Evolutionary conservation across 805 yeast species (phyloP).

Genomic region (Metschnikowia cerradonensis): DNA sequence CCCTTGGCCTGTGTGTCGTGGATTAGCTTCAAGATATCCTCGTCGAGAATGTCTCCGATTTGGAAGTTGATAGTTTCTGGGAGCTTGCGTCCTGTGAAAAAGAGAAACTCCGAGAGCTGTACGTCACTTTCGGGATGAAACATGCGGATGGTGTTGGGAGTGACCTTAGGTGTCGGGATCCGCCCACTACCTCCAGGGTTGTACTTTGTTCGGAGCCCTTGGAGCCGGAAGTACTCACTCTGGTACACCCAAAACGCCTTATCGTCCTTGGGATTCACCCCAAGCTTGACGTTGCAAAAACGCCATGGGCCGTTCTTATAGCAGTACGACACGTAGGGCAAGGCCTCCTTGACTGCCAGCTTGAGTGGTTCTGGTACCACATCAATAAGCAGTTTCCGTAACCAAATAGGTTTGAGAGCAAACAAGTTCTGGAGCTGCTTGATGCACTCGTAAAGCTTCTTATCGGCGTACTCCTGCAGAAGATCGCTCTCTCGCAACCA

Average conservation of each 20-base stretch:
- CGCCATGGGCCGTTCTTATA: slow-evolving; percentile 94
- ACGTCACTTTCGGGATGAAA: slow-evolving; percentile 15
- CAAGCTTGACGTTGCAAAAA: slow-evolving; percentile 73
- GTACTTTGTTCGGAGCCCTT: slow-evolving; percentile 23
- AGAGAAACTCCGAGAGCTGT: slow-evolving; percentile 35
- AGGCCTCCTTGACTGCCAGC: slow-evolving; percentile 60
- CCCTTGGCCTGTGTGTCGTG: slow-evolving; percentile 27
- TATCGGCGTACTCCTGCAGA: slow-evolving; percentile 32
- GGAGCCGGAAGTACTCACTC: slow-evolving; percentile 74
- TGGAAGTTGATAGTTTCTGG: slow-evolving; percentile 74
- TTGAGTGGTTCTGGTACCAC: slow-evolving; percentile 46
- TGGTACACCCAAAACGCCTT: slow-evolving; percentile 61
- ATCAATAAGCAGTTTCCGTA: slow-evolving; percentile 65
- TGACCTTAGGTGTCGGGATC: slow-evolving; percentile 13
- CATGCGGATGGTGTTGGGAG: slow-evolving; percentile 25
- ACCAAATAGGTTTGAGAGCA: slow-evolving; percentile 76
- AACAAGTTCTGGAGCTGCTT: slow-evolving; percentile 48
- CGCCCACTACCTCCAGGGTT: slow-evolving; percentile 2
- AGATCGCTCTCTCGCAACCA: slow-evolving; percentile 32
- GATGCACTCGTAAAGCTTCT: slow-evolving; percentile 40
- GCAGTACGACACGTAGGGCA: slow-evolving; percentile 80
- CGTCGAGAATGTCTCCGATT: slow-evolving; percentile 72
- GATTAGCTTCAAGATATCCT: slow-evolving; percentile 49
- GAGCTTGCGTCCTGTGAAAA: slow-evolving; percentile 66
- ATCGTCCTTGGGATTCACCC: slow-evolving; percentile 69